phyloP scores from a whole-genome alignment of 2,329 filamentous ascomycete species.

The Ophiostoma perfectum region DNA sequence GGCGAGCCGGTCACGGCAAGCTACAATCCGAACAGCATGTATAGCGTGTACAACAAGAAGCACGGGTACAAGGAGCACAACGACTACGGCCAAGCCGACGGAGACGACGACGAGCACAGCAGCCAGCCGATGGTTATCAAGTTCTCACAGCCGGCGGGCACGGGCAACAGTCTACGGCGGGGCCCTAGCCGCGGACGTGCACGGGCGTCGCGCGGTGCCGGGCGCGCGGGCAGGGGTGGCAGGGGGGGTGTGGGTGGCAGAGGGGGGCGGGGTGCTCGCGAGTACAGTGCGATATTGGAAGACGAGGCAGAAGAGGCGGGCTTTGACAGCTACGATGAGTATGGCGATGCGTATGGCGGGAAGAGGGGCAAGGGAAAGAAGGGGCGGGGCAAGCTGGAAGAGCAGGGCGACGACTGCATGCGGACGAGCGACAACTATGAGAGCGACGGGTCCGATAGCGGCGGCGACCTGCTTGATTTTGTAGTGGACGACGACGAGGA shows the following conservation, averaged over 20 bases:
- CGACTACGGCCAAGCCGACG: constrained; percentile 1
- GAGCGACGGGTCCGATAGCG: constrained; percentile 45
- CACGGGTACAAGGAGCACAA: constrained; percentile 13
- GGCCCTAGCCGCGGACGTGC: constrained; percentile 10
- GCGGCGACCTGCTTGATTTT: constrained; percentile 51
- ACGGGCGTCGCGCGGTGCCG: constrained; percentile 5
- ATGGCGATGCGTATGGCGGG: constrained; percentile 31
- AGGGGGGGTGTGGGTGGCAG: constrained; percentile 16
- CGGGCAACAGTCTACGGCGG: constrained; percentile 16
- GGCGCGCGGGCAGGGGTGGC: constrained; percentile 17
- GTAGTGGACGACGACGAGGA: constrained; percentile 47
- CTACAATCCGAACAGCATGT: constrained; percentile 12
- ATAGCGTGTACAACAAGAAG: constrained; percentile 10
- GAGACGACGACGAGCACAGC: background rate
- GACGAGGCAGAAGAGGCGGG: constrained; percentile 12
- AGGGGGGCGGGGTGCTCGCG: background rate
- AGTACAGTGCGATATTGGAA: background rate
- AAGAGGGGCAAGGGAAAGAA: background rate
- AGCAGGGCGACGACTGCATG: constrained; percentile 48
- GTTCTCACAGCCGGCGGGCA: constrained; percentile 22
- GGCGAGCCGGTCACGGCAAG: constrained; percentile 13
- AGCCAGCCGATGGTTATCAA: background rate
- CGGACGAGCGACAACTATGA: constrained; percentile 45
- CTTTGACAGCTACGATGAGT: constrained; percentile 8
- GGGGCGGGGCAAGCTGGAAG: constrained; percentile 33